Conservation (phyloP, 208 protist genomes). For the Strigomonas oncopelti region DNA sequence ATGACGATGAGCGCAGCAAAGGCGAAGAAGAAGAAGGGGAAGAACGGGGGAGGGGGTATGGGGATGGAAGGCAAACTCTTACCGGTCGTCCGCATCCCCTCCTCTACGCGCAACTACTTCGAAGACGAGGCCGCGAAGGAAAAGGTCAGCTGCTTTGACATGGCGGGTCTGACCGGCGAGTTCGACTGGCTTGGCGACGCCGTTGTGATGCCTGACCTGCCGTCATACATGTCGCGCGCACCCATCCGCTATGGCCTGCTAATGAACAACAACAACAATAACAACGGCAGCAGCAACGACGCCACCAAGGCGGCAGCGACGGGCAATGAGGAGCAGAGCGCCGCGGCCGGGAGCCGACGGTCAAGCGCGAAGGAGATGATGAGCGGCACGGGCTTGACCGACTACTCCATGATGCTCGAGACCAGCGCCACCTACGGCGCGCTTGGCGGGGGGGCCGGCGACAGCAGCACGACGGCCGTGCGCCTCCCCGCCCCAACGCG, state of each 20-base stretch:
- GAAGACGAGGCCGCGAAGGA: constrained; percentile 7
- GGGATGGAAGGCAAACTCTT: neutral
- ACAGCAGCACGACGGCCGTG: neutral
- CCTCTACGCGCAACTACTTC: neutral
- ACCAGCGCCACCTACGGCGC: neutral
- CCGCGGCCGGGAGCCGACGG: no score
- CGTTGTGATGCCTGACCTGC: constrained; percentile 1
- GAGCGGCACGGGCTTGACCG: neutral
- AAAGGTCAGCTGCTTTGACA: constrained; percentile 5
- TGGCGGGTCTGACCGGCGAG: constrained; percentile 5
- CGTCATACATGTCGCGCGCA: constrained; percentile 6
- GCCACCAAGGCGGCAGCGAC: neutral
- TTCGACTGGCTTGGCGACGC: constrained; percentile 14
- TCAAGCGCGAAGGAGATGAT: neutral
- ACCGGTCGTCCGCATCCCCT: no score
- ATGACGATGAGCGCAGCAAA: no score
- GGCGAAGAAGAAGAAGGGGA: neutral
- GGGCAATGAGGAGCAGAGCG: neutral
- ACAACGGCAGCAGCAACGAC: no score
- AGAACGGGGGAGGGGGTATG: neutral
- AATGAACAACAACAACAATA: no score
- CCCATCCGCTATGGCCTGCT: neutral
- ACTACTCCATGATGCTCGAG: neutral
- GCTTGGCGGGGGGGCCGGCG: neutral
- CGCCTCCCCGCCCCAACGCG: neutral